These are phyloP conservation scores for Pseudocercospora eumusae DNA, from an alignment of 2,329 filamentous ascomycete species.

Conservation along the genomic window DNA sequence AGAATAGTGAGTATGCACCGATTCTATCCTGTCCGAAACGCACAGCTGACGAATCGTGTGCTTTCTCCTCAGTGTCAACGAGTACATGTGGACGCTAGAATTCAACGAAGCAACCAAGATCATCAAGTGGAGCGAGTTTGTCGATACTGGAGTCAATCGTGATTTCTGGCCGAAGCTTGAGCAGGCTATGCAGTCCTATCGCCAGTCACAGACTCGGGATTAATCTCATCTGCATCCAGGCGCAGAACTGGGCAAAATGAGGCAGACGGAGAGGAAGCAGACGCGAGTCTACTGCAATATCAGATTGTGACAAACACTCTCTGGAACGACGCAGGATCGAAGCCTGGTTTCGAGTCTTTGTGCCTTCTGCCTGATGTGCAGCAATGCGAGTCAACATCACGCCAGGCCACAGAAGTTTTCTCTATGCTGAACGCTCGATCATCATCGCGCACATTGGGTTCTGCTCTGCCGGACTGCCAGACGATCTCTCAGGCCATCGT, in stretches of 20 bases:
- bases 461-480: not conserved
- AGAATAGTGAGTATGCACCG: slow-evolving; percentile 15
- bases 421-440: not conserved
- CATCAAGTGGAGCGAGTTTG: slow-evolving; percentile 25
- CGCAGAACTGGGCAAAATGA: too few relatives aligned
- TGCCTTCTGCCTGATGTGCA: too few relatives aligned
- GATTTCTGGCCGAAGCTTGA: slow-evolving; percentile 30
- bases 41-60: not conserved
- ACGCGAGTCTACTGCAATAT: too few relatives aligned
- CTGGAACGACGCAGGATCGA: too few relatives aligned
- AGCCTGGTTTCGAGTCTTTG: too few relatives aligned
- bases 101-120: slow-evolving; percentile 26
- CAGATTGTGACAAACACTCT: too few relatives aligned
- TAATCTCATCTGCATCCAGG: not conserved
- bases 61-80: slow-evolving; percentile 21
- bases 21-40: not conserved
- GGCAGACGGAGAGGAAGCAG: not conserved
- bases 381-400: too few relatives aligned
- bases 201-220: not conserved
- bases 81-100: slow-evolving; percentile 30
- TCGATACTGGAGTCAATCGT: slow-evolving; percentile 25
- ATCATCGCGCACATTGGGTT: not conserved
- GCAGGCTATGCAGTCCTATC: slow-evolving; percentile 18
- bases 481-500: not conserved
- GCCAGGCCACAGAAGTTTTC: too few relatives aligned